These are phyloP conservation scores for Arthroderma uncinatum DNA, from an alignment of 2,329 filamentous ascomycete species.

Conservation along the genomic window DNA sequence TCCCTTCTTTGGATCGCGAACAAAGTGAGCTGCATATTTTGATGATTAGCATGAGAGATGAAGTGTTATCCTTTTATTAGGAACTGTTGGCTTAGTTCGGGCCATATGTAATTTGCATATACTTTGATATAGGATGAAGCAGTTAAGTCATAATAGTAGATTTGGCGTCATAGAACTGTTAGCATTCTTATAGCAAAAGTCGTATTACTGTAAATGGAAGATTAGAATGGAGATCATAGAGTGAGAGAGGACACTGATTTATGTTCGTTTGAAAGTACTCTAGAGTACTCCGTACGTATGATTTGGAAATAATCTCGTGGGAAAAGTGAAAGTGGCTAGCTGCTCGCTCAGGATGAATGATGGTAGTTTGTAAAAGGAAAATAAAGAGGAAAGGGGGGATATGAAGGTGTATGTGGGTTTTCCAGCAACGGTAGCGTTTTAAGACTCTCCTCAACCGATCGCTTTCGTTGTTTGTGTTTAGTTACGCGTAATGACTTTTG, in stretches of 20 bases:
- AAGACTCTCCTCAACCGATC: neutral
- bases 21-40: neutral
- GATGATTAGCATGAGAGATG: neutral
- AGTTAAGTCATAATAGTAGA: too few species aligned
- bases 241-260: too few species aligned
- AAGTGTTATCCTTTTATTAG: too few species aligned
- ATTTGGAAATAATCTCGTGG: neutral
- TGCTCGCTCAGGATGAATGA: neutral
- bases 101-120: too few species aligned
- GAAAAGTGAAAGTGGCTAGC: neutral
- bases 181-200: too few species aligned
- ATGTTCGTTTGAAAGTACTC: neutral
- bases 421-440: neutral
- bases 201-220: too few species aligned
- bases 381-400: neutral
- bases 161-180: too few species aligned
- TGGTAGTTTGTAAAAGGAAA: neutral
- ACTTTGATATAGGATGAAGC: too few species aligned
- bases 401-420: neutral
- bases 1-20: neutral
- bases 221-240: too few species aligned
- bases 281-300: neutral
- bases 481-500: slow-evolving; percentile 16
- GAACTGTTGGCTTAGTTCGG: too few species aligned
- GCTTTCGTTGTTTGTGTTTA: neutral